Base-by-base conservation (phyloP, 2,329 filamentous ascomycete genomes). In the Cercospora sesami region DNA sequence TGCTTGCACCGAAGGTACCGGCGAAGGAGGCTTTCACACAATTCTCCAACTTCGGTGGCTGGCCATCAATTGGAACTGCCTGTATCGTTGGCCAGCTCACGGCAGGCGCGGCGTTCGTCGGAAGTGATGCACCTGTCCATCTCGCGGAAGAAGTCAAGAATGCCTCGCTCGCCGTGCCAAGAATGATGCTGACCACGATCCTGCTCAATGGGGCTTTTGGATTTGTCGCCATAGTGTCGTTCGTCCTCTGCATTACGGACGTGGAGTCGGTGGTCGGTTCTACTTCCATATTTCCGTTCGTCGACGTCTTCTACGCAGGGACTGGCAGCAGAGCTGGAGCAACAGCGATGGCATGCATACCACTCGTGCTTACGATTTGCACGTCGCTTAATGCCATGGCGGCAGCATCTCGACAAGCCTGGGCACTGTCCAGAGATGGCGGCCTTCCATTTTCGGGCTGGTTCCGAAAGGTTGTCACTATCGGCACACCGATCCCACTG, bases 11-110 rank as follows among this genome's bases (percentile, higher is more conserved):
- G 73, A 81, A 82, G 74, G 79, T 80, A 8, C 81, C 79, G 0
- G 85, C 85, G 63, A 75, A 83, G 70, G 82, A 84, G 69, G 80
- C 84, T 23, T 78, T 80, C 65, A 78, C 81, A 48, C 80, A 82
- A 0, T 80, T 81, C 5, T 73, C 78, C 4, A 78, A 82, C 26
- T 79, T 74, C 14, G 83, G 82, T 1, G 74, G 73, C 1, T 85
- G 81, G 80, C 76, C 77, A 0, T 83, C 75, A 1, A 79, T 39
- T 77, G 72, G 81, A 2, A 71, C 85, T 39, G 83, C 83, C 2
- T 80, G 79, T 65, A 76, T 82, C 26, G 78, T 83, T 16, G 81
- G 81, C 4, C 73, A 74, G 28, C 60, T 76, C 3, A 69, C 73
- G n/a, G 65, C 69, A 9, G 65, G 63, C 2, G 48, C 31, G 16